These are phyloP conservation scores for Rhizophagus clarus DNA, from an alignment of 192 early-diverging fungal genomes.

Conservation along the genomic window DNA sequence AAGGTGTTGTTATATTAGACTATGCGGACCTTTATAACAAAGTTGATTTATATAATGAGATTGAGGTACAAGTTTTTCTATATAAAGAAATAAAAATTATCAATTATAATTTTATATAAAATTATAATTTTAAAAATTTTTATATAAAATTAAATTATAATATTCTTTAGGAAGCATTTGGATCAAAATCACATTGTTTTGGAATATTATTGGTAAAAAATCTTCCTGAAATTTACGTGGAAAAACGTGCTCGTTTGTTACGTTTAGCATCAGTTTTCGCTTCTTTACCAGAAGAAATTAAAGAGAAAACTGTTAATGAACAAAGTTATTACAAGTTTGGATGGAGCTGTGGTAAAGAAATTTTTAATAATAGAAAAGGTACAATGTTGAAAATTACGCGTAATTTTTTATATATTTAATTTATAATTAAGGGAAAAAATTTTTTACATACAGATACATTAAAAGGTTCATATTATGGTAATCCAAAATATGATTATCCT, in stretches of 20 bases:
- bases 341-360: constrained; percentile 72
- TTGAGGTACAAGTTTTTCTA: background rate
- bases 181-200: constrained; percentile 49
- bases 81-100: background rate
- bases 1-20: background rate
- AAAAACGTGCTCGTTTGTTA: constrained; percentile 51
- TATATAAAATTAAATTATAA: background rate
- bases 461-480: constrained; percentile 70
- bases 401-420: background rate
- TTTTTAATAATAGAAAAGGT: constrained; percentile 68
- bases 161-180: constrained; percentile 57
- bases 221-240: constrained; percentile 50
- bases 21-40: background rate
- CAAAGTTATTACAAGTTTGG: constrained; percentile 63
- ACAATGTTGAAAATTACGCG: background rate
- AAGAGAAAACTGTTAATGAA: constrained; percentile 51
- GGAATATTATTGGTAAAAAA: constrained; percentile 61
- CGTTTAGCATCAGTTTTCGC: constrained; percentile 56
- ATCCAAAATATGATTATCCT: constrained; percentile 52
- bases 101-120: background rate
- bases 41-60: background rate
- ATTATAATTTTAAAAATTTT: background rate
- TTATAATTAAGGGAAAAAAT: background rate
- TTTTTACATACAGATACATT: constrained; percentile 27
- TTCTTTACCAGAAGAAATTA: constrained; percentile 50